Evolutionary conservation across 129 eudicot genomes (phyloP).

Genomic region (Solidago caesia): DNA sequence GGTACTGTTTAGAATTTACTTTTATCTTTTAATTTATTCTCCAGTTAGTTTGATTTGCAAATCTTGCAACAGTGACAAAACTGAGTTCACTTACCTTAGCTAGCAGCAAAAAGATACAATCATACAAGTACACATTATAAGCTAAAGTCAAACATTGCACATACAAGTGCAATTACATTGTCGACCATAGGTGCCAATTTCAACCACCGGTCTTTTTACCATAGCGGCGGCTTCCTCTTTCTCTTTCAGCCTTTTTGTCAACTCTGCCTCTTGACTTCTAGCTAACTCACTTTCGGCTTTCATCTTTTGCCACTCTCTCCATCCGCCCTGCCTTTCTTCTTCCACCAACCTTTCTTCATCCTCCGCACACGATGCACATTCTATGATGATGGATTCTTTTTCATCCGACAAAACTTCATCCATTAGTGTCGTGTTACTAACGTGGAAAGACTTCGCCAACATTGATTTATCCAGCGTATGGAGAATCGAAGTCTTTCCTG

Average conservation of each 20-base stretch:
- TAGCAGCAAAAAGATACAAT: neutral
- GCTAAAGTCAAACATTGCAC: neutral
- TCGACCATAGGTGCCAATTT: neutral
- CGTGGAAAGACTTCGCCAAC: conserved; percentile 49
- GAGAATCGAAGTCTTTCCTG: conserved; percentile 55
- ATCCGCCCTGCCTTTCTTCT: conserved; percentile 15
- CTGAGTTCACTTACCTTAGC: no score
- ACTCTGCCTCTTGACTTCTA: conserved; percentile 14
- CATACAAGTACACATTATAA: neutral
- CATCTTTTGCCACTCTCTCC: neutral
- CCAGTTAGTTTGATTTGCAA: no score
- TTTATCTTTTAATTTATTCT: no score
- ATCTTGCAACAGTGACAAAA: no score
- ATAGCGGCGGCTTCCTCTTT: neutral
- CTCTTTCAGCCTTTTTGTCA: conserved; percentile 12
- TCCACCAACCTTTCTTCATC: conserved; percentile 28
- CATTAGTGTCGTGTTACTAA: conserved; percentile 37
- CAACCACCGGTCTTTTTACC: conserved; percentile 8
- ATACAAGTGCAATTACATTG: neutral
- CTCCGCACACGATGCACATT: conserved; percentile 73
- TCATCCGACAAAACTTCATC: conserved; percentile 40
- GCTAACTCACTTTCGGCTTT: conserved; percentile 8
- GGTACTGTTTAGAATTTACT: no score
- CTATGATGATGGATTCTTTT: conserved; percentile 42
- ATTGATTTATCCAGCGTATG: conserved; percentile 42